Percentiles rank a stretch among this genome's conserved stretches.
Conservation (phyloP, 805 yeast species). For the Zygotorulaspora florentina region DNA sequence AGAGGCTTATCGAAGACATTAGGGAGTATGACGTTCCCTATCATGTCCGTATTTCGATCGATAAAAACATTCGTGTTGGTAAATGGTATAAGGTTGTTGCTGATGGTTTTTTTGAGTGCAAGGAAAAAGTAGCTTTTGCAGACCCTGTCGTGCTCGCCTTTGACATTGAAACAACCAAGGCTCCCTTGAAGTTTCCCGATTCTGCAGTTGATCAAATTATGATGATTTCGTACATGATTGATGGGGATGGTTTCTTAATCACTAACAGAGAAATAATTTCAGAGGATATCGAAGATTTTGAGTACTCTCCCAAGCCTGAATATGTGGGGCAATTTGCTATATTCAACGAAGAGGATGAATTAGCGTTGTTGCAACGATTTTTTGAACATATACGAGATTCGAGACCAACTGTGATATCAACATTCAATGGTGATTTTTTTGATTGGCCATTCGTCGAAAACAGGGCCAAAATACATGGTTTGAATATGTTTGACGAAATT, state of each 20-base stretch:
- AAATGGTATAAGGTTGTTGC: conserved; percentile 89
- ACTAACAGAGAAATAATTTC: conserved; percentile 93
- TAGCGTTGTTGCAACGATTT: conserved; percentile 65
- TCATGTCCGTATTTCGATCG: conserved; percentile 94
- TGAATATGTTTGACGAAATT: conserved; percentile 86
- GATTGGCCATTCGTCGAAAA: conserved; percentile 99
- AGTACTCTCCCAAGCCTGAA: conserved; percentile 96
- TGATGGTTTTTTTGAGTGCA: conserved; percentile 49
- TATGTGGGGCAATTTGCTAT: conserved; percentile 86
- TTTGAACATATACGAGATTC: conserved; percentile 88
- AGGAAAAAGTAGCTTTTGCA: conserved; percentile 84
- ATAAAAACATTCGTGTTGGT: conserved; percentile 80
- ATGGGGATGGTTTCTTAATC: conserved; percentile 91
- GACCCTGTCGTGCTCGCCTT: conserved; percentile 96
- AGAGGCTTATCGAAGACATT: conserved; percentile 64
- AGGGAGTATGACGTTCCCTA: conserved; percentile 96
- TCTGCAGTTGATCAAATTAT: conserved; percentile 84
- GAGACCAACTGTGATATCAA: conserved; percentile 93
- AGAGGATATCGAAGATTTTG: conserved; percentile 93
- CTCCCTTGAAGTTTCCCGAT: conserved; percentile 94
- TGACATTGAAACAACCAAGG: conserved; percentile 96
- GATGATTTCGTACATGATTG: conserved; percentile 99
- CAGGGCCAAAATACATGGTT: conserved; percentile 75
- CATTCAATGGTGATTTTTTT: conserved; percentile 97
- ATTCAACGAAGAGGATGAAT: conserved; percentile 85